Conservation (phyloP, 2,329 filamentous ascomycete species). For the Westerdykella ornata region DNA sequence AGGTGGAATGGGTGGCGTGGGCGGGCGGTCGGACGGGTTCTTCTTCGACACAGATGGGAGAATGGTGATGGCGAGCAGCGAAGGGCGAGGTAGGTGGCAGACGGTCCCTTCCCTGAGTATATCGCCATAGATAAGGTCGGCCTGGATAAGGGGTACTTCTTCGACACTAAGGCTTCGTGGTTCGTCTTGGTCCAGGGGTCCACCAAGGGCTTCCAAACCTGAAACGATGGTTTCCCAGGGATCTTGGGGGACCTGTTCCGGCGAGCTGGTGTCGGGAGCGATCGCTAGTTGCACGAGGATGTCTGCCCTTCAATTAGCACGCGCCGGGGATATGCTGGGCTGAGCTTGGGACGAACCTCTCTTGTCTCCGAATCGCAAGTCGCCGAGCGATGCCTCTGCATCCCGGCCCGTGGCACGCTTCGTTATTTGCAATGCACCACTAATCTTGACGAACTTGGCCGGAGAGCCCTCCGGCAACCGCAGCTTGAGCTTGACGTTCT, state of each 20-base stretch:
- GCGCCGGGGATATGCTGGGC: conserved; percentile 10
- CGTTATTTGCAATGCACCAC: conserved; percentile 88
- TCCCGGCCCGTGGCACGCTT: conserved; percentile 93
- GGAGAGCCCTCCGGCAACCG: conserved; percentile 92
- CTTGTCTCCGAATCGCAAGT: conserved; percentile 93
- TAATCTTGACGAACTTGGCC: conserved; percentile 98
- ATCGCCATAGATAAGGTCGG: conserved; percentile 88
- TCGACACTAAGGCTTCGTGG: conserved; percentile 79
- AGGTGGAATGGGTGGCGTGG: conserved; percentile 71
- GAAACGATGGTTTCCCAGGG: conserved; percentile 97
- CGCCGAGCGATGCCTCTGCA: conserved; percentile 84
- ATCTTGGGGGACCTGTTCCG: conserved; percentile 84
- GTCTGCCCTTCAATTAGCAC: conserved; percentile 47
- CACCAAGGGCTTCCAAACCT: conserved; percentile 85
- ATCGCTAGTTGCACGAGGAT: conserved; percentile 93
- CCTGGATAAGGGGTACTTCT: conserved; percentile 90
- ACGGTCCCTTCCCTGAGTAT: conserved; percentile 82
- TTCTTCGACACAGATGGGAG: conserved; percentile 63
- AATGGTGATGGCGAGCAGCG: conserved; percentile 92
- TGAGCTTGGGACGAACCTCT: conserved; percentile 41
- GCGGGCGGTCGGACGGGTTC: conserved; percentile 50
- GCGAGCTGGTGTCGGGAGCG: conserved; percentile 71
- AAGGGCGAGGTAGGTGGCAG: conserved; percentile 80
- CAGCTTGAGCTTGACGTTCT: conserved; percentile 94
- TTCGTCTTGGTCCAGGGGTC: conserved; percentile 78